phyloP scores from a whole-genome alignment of 2,329 filamentous ascomycete genomes.

The Diaporthe nobilis region DNA sequence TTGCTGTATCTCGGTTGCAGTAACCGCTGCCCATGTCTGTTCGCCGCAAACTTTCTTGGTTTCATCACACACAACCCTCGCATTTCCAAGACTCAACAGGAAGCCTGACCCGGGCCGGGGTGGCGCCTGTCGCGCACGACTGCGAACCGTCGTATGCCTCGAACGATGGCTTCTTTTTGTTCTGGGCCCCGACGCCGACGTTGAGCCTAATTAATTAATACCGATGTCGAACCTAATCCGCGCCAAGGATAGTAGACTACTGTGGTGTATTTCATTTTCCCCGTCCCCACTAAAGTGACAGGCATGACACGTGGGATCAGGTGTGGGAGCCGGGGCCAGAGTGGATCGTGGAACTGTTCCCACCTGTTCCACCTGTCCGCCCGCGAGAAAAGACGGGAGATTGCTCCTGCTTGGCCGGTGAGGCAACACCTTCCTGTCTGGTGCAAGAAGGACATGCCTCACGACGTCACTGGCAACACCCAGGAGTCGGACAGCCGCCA shows the following conservation, averaged over 20 bases:
- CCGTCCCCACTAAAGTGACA: slow-evolving; percentile 29
- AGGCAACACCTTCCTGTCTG: neutral
- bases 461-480: slow-evolving; percentile 27
- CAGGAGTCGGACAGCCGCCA: neutral
- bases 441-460: neutral
- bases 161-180: neutral
- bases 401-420: neutral
- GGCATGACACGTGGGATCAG: slow-evolving; percentile 33
- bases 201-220: slow-evolving; percentile 26
- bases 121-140: neutral
- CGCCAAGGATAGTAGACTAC: neutral
- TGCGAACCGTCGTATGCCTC: neutral
- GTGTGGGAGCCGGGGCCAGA: slow-evolving; percentile 10
- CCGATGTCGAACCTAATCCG: slow-evolving; percentile 13
- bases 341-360: slow-evolving; percentile 20
- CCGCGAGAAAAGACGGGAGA: neutral
- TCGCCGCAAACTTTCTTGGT: slow-evolving; percentile 23
- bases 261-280: neutral
- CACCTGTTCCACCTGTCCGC: neutral
- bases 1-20: slow-evolving; percentile 9
- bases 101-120: slow-evolving; percentile 1
- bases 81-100: slow-evolving; percentile 10
- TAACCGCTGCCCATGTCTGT: slow-evolving; percentile 16
- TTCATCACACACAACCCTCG: slow-evolving; percentile 20
- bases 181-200: slow-evolving; percentile 1